Evolutionary conservation across 371 early-diverging fungal genomes (phyloP), one percentile per base, ranked within the genome.

Genomic region (Capillidium rhysosporum): DNA sequence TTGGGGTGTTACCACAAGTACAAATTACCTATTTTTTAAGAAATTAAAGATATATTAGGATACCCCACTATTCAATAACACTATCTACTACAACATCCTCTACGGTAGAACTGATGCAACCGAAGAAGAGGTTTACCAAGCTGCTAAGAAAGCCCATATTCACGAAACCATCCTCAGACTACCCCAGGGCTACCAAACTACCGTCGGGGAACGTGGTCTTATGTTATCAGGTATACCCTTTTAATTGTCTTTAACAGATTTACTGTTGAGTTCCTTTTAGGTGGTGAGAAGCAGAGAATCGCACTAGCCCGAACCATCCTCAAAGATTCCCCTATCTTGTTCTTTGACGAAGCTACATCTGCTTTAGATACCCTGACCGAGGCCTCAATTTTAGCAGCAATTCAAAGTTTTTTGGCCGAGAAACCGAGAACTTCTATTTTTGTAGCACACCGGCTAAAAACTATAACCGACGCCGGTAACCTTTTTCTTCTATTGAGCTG

Each of bases 271-370:
- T 9, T 18, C 40, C n/a, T 2, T 29, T 20, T 41, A 56, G 73
- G 79, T 8, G 89, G 89, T n/a, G 84, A 87, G 59, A 84, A 82
- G 62, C 86, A 89, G 65, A 62, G 81, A 8, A 68, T 85, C 25
- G 76, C 78, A 0, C 57, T 89, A 45, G 79, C 86, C 1, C 65
- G 89, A 26, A 80, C 90, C 0, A 74, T 92, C 31, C 70, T 93
- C 28, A 87, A 84, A 57, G 70, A 77, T 44, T 72, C 88, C 5
- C 74, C 77, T 2, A 84, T 92, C 29, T 55, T 87, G 54, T 75
- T 92, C 58, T 75, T 94, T 62, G 94, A 92, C 63, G 94, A 94
- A 60, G 84, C 92, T 16, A 96, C 98, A 0, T 89, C 93, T 0
- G 87, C 95, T 0, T 65, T 96, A 18, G 96, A 96, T 59, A 77